Evolutionary conservation across 805 yeast genomes (phyloP), one percentile per base, ranked within the genome.

Genomic region (Lipomyces spencermartinsiae): DNA sequence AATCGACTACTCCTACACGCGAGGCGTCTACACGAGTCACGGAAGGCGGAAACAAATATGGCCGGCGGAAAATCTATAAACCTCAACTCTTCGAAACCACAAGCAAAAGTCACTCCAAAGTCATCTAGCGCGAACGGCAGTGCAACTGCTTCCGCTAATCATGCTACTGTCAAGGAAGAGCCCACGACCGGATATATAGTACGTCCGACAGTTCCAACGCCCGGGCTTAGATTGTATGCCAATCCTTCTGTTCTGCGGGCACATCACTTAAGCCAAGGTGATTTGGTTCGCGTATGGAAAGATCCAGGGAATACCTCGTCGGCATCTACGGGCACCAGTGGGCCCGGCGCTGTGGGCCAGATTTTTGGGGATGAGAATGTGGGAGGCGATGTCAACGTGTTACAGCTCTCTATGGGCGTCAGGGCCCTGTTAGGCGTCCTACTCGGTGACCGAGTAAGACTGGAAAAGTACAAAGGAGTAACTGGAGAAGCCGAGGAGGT

Each of bases 401-500:
- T 78, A 7, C 76, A 73, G 54, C 60, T 80, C 9, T 69, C 78
- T 16, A 16, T 57, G 7, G 69, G 67, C 5, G 66, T 85, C 51
- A 76, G 88, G 69, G 72, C 78, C 6, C 78, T 83, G 1, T 79
- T 82, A 12, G 83, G 81, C 55, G 70, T 84, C 0, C 67, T 83
- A 4, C 76, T 84, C 5, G 90, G 90, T 57, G 89, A 86, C 64
- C 75, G 88, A 58, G 70, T 86, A 25, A 79, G 80, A 35, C 71
- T 94, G 0, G 74, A 75, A 12, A 88, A 84, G 71, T 79, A 78
- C 4, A 72, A 76, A 1, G 90, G 86, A 65, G 92, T 93, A 2
- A 78, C 76, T 2, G 81, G 78, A 19, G 68, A 58, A 65, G 85
- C 85, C 0, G 71, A 77, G 1, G 73, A 67, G 46, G 78, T 86